Conservation (phyloP, 2,329 filamentous ascomycete genomes). For the Alternaria brassicae region DNA sequence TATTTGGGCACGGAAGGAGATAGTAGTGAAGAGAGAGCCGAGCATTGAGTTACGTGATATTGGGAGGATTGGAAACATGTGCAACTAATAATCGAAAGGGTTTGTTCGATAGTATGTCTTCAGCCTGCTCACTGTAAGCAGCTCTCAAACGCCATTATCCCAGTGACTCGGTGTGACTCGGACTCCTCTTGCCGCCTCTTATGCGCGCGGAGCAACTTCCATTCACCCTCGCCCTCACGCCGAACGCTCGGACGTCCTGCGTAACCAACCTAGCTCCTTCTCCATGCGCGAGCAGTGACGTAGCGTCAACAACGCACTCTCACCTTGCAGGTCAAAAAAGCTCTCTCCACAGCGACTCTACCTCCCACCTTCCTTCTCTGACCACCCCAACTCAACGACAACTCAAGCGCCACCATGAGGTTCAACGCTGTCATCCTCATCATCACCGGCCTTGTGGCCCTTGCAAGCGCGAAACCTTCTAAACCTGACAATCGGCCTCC, state of each 20-base stretch:
- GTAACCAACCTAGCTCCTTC: neutral
- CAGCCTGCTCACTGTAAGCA: neutral
- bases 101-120: neutral
- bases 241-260: neutral
- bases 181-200: fast-evolving
- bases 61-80: neutral
- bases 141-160: neutral
- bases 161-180: neutral
- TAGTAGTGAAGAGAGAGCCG: neutral
- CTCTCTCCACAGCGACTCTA: neutral
- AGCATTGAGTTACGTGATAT: neutral
- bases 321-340: neutral
- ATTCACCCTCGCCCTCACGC: neutral
- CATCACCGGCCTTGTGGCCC: neutral
- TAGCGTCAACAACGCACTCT: neutral
- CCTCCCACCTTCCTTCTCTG: neutral
- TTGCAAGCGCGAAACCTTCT: neutral
- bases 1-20: neutral
- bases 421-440: neutral
- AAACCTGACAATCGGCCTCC: neutral
- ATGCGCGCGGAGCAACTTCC: neutral
- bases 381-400: neutral
- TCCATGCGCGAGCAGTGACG: neutral
- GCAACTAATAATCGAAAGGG: neutral
- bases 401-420: neutral